phyloP scores from a whole-genome alignment of 2,329 filamentous ascomycete species.

The Colletotrichum sp. region DNA sequence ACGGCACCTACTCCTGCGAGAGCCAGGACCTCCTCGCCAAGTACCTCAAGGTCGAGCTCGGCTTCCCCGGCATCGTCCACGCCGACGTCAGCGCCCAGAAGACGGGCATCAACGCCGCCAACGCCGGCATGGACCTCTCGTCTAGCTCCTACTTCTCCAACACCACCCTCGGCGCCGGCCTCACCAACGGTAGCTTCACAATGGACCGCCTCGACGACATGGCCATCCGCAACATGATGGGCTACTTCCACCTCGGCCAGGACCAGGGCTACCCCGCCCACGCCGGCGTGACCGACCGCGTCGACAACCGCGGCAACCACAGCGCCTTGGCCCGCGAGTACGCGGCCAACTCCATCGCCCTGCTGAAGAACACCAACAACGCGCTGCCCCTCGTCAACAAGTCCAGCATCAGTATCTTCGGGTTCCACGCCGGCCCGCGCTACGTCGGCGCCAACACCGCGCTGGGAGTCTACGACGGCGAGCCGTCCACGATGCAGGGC shows the following conservation, averaged over 20 bases:
- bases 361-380: conserved; percentile 73
- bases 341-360: conserved; percentile 64
- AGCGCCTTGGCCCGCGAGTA: conserved; percentile 51
- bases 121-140: conserved; percentile 40
- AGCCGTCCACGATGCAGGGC: conserved; percentile 37
- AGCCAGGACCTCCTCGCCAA: conserved; percentile 24
- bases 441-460: conserved; percentile 61
- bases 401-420: conserved; percentile 1
- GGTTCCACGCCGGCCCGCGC: conserved; percentile 46
- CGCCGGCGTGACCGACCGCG: conserved; percentile 54
- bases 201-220: conserved; percentile 64
- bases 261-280: conserved; percentile 62
- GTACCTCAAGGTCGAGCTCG: conserved; percentile 30
- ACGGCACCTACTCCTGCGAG: conserved; percentile 27
- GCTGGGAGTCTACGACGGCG: conserved; percentile 59
- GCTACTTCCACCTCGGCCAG: conserved; percentile 58
- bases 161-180: conserved; percentile 59
- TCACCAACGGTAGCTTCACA: conserved; percentile 64
- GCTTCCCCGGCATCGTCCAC: conserved; percentile 26
- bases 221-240: conserved; percentile 59
- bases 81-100: conserved; percentile 25
- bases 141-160: conserved; percentile 53
- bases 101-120: conserved; percentile 27
- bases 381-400: conserved; percentile 64
- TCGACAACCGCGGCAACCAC: conserved; percentile 63